phyloP scores from a whole-genome alignment of 108 stramenopile species.

The Epithemia pelagica region DNA sequence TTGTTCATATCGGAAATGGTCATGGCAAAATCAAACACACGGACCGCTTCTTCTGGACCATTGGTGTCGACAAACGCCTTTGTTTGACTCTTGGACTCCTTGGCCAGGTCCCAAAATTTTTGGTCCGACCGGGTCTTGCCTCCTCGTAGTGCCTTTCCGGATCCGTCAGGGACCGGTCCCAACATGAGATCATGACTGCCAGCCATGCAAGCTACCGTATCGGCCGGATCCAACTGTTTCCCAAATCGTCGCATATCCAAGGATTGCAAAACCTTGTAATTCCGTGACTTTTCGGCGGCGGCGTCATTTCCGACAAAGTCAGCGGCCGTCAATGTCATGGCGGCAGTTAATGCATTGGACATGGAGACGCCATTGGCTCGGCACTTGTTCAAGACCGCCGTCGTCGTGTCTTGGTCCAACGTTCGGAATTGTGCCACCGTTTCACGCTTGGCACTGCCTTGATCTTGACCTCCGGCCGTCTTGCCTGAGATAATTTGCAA shows the following conservation, averaged over 20 bases:
- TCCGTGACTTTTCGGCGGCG: conserved; percentile 36
- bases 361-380: conserved; percentile 60
- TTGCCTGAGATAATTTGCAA: conserved; percentile 69
- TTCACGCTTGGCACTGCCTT: conserved; percentile 32
- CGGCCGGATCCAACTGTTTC: conserved; percentile 52
- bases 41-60: conserved; percentile 69
- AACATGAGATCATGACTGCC: conserved; percentile 82
- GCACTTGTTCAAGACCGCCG: conserved; percentile 49
- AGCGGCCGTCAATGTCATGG: conserved; percentile 58
- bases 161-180: conserved; percentile 59
- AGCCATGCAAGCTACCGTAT: conserved; percentile 78
- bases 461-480: conserved; percentile 66
- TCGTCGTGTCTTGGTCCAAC: conserved; percentile 44
- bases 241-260: conserved; percentile 84
- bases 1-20: conserved; percentile 77
- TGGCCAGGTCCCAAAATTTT: conserved; percentile 67
- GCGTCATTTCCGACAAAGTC: conserved; percentile 57
- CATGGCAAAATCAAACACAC: conserved; percentile 84
- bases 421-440: conserved; percentile 57
- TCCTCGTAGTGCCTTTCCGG: conserved; percentile 44
- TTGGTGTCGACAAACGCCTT: conserved; percentile 47
- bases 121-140: conserved; percentile 20
- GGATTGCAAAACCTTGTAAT: conserved; percentile 83
- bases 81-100: conserved; percentile 63
- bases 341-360: conserved; percentile 76